Percentiles rank a stretch among this genome's conserved stretches.
Evolutionary conservation across 225 moss, liverwort and hornwort species (phyloP).

Genomic region (Pseudisothecium myosuroides): DNA sequence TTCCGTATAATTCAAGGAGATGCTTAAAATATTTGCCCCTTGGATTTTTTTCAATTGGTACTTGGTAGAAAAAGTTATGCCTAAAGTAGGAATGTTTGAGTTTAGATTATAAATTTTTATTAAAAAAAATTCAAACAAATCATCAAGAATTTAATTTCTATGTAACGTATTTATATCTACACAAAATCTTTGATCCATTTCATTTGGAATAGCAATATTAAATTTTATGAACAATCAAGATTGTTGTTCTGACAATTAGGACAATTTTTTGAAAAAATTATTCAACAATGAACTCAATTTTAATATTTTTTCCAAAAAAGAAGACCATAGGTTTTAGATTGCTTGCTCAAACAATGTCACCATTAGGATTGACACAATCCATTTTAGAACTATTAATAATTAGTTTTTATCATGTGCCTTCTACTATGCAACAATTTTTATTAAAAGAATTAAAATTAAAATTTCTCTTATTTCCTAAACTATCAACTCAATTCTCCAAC

Average conservation of each 20-base stretch:
- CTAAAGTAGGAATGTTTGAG: neutral
- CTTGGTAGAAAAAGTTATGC: neutral
- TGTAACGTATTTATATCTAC: neutral
- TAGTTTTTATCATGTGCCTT: neutral
- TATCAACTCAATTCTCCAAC: neutral
- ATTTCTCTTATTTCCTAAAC: neutral
- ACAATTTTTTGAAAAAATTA: neutral
- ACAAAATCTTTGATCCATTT: neutral
- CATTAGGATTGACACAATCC: too few relatives aligned
- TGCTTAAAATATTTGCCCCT: neutral
- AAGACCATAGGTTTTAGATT: neutral
- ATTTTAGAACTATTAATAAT: neutral
- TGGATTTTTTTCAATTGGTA: neutral
- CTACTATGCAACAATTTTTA: accelerated
- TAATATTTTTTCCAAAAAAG: accelerated
- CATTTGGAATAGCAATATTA: neutral
- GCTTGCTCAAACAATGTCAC: neutral
- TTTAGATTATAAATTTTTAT: accelerated
- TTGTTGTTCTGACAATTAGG: neutral
- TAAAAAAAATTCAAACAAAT: neutral
- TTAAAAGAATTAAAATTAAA: neutral
- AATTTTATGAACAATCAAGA: neutral
- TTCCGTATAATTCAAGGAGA: neutral
- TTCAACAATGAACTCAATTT: neutral
- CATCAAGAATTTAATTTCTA: neutral